phyloP scores from a whole-genome alignment of 2,329 filamentous ascomycete species.

The Herpotrichia juniperi region DNA sequence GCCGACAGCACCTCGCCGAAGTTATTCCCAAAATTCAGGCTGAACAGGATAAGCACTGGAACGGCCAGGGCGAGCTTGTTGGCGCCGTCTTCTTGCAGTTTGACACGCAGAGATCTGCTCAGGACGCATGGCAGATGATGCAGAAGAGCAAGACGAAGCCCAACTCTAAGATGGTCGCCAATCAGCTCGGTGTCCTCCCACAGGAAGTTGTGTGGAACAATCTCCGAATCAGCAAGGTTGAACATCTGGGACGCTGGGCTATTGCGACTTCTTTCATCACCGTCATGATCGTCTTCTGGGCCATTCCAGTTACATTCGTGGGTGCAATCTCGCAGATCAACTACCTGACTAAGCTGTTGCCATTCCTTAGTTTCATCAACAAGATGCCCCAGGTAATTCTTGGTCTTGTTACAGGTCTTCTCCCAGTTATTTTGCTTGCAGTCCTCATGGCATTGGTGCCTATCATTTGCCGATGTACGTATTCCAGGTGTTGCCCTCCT shows the following conservation, averaged over 20 bases:
- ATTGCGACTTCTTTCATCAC: slow-evolving; percentile 47
- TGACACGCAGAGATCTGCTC: slow-evolving; percentile 77
- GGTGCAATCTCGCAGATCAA: slow-evolving; percentile 54
- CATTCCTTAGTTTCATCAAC: slow-evolving; percentile 51
- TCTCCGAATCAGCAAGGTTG: slow-evolving; percentile 44
- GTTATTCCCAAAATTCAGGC: slow-evolving; percentile 73
- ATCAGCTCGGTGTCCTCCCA: slow-evolving; percentile 51
- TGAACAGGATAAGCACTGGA: slow-evolving; percentile 70
- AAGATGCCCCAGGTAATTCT: slow-evolving; percentile 48
- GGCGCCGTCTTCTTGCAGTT: slow-evolving; percentile 91
- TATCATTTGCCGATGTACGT: slow-evolving; percentile 46
- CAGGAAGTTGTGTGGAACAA: slow-evolving; percentile 57
- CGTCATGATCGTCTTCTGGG: slow-evolving; percentile 53
- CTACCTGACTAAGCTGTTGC: slow-evolving; percentile 45
- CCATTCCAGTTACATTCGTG: slow-evolving; percentile 52
- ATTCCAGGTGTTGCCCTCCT: neutral
- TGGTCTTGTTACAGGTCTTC: slow-evolving; percentile 54
- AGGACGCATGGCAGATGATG: slow-evolving; percentile 78
- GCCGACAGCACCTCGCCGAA: slow-evolving; percentile 73
- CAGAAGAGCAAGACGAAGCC: slow-evolving; percentile 41
- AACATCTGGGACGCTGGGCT: slow-evolving; percentile 36
- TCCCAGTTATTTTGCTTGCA: slow-evolving; percentile 51
- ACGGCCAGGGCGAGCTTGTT: slow-evolving; percentile 69
- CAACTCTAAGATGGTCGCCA: slow-evolving; percentile 45
- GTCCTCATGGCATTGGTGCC: slow-evolving; percentile 53